phyloP scores from a whole-genome alignment of 108 stramenopile genomes.

The Nitzschia sp. region DNA sequence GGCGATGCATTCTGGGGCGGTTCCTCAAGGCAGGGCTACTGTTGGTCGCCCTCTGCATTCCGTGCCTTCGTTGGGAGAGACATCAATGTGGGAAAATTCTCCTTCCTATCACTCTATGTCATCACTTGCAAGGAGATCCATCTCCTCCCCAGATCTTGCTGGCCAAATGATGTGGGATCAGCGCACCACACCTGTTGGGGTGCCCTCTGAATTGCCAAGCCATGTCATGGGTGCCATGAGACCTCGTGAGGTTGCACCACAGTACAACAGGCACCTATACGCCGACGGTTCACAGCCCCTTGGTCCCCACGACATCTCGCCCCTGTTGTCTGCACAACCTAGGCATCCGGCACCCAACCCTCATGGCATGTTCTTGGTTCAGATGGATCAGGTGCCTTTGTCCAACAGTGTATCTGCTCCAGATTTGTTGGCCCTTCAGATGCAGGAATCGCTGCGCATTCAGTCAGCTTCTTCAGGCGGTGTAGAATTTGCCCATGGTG shows the following conservation, averaged over 20 bases:
- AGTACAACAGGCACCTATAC: slow-evolving; percentile 15
- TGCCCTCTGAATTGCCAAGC: neutral
- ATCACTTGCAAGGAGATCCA: slow-evolving; percentile 23
- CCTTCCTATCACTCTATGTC: slow-evolving; percentile 9
- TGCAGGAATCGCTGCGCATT: slow-evolving; percentile 38
- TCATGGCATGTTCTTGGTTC: slow-evolving; percentile 15
- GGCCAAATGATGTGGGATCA: slow-evolving; percentile 34
- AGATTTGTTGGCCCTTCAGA: slow-evolving; percentile 46
- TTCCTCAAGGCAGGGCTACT: neutral
- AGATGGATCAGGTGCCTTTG: slow-evolving; percentile 17
- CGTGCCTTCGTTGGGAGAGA: neutral
- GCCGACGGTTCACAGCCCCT: slow-evolving; percentile 19
- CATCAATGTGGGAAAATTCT: slow-evolving; percentile 22
- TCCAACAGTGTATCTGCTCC: slow-evolving; percentile 43
- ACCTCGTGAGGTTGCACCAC: slow-evolving; percentile 17
- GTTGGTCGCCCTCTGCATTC: neutral
- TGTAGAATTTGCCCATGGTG: slow-evolving; percentile 27
- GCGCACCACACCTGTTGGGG: slow-evolving; percentile 10
- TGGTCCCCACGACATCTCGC: slow-evolving; percentile 23
- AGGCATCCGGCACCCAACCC: slow-evolving; percentile 6
- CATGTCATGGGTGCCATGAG: slow-evolving; percentile 16
- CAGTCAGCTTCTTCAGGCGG: slow-evolving; percentile 4
- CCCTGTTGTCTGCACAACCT: slow-evolving; percentile 24
- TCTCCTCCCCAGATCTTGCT: slow-evolving; percentile 30
- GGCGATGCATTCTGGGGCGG: neutral